Evolutionary conservation across 306 rosid species (phyloP).

Genomic region (Canavalia gladiata): DNA sequence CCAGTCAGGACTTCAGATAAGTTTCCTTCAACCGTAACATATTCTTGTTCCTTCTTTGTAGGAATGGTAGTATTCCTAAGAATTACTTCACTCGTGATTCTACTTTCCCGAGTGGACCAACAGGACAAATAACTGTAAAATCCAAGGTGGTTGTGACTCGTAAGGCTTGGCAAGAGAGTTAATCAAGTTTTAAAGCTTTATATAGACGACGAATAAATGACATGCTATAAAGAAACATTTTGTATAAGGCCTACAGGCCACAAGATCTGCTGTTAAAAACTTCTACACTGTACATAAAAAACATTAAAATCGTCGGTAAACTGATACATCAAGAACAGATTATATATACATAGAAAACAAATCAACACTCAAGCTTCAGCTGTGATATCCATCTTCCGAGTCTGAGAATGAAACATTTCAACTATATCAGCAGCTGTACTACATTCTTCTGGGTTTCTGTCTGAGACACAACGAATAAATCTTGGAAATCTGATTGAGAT

Average conservation of each 20-base stretch:
- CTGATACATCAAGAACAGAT: slow-evolving; percentile 35
- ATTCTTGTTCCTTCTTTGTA: too few relatives aligned
- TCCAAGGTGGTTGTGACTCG: neutral
- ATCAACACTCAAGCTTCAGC: slow-evolving; percentile 51
- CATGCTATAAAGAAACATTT: neutral
- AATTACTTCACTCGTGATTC: neutral
- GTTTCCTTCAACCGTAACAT: too few relatives aligned
- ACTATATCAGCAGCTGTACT: slow-evolving; percentile 78
- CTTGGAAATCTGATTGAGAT: slow-evolving; percentile 92
- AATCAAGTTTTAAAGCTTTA: neutral
- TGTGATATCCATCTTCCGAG: slow-evolving; percentile 82
- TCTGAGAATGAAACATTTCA: slow-evolving; percentile 79
- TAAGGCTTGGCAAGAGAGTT: neutral
- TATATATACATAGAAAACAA: slow-evolving; percentile 19
- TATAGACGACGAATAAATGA: neutral
- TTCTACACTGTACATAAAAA: neutral
- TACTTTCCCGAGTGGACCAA: neutral
- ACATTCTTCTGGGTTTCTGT: slow-evolving; percentile 88
- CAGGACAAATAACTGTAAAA: neutral
- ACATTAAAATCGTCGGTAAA: neutral
- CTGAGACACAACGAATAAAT: slow-evolving; percentile 60
- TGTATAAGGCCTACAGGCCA: slow-evolving; percentile 13
- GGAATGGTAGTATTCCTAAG: neutral
- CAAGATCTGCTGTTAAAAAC: neutral
- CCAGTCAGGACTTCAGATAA: too few relatives aligned